Evolutionary conservation across 1,139 yeast species (phyloP).

Genomic region (Blastobotrys petasosporus): DNA sequence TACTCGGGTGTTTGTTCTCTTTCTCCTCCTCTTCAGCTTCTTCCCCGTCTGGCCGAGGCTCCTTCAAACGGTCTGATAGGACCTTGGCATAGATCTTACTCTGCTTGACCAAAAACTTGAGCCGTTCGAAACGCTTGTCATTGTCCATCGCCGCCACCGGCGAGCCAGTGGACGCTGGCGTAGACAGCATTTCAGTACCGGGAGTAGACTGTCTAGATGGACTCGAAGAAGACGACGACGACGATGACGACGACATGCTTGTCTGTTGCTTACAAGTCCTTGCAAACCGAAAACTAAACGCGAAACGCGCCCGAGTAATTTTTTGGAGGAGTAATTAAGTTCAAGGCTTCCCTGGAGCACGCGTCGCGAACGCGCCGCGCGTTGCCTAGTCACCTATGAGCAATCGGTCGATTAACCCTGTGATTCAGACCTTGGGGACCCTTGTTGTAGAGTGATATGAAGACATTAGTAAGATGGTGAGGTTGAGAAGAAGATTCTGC

Average conservation of each 20-base stretch:
- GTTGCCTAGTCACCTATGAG: too few species aligned
- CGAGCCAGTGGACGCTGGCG: neutral
- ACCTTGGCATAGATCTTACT: conserved; percentile 81
- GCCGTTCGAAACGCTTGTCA: conserved; percentile 49
- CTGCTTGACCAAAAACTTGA: conserved; percentile 69
- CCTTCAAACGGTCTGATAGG: conserved; percentile 61
- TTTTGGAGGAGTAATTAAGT: too few species aligned
- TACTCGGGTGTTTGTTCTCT: neutral
- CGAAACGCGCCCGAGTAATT: conserved; percentile 1
- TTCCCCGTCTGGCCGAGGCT: conserved; percentile 12
- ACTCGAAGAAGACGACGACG: neutral
- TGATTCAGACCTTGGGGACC: too few species aligned
- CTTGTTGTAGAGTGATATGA: too few species aligned
- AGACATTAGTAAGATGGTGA: too few species aligned
- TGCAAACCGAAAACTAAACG: neutral
- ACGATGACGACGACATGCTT: neutral
- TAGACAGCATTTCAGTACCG: neutral
- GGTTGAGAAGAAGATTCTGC: too few species aligned
- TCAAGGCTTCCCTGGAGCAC: too few species aligned
- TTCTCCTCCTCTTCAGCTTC: conserved; percentile 4
- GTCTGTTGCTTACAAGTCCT: neutral
- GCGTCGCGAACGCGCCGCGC: too few species aligned
- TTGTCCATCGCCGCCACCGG: conserved; percentile 18
- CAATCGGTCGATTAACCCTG: too few species aligned
- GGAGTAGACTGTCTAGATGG: conserved; percentile 2